Base-by-base conservation (phyloP, 1,284 basidiomycete genomes). In the Rhodofomes roseus region DNA sequence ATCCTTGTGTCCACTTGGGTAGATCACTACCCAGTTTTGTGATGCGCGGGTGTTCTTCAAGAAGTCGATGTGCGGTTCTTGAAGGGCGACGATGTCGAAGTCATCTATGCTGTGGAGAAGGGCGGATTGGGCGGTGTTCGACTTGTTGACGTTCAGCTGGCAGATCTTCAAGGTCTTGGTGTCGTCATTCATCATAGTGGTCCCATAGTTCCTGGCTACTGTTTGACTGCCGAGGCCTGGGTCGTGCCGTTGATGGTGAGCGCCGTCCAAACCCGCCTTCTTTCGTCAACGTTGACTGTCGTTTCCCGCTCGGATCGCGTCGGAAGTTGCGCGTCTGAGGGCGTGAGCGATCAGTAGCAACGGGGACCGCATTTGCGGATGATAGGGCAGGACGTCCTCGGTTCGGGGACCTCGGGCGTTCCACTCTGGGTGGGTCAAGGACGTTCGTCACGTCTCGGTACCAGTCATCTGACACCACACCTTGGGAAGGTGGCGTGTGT, bases 41-140 rank as follows among this genome's bases (percentile, higher is more conserved):
- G n/a, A n/a, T n/a, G n/a, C n/a, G n/a, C n/a, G n/a, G n/a, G n/a
- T n/a, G n/a, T n/a, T n/a, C n/a, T 56, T 44, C 0, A 65, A 39
- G 7, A 23, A 54, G 46, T 70, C 65, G 1, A 74, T 64, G 29
- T 70, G 71, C 0, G 75, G 76, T 67, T 78, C 77, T 57, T 77
- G 74, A 0, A 77, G 37, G 0, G 71, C 60, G 0, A 73, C 27
- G 1, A 77, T 63, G 54, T 77, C 69, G 52, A 60, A 69, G 63
- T 69, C 54, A 16, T 22, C 12, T n/a, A 55, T 54, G 50, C 62
- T 4, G 56, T 68, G 18, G 25, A 74, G 61, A 54, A 76, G 1
- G 31, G 60, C 60, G 44, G 55, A 27, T 37, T 66, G 68, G 37
- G 73, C 64, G 2, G n/a, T n/a, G 9, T 54, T 9, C 0, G 74